phyloP scores from a whole-genome alignment of 352 stramenopile species.

The Thalassiosira pacifica region DNA sequence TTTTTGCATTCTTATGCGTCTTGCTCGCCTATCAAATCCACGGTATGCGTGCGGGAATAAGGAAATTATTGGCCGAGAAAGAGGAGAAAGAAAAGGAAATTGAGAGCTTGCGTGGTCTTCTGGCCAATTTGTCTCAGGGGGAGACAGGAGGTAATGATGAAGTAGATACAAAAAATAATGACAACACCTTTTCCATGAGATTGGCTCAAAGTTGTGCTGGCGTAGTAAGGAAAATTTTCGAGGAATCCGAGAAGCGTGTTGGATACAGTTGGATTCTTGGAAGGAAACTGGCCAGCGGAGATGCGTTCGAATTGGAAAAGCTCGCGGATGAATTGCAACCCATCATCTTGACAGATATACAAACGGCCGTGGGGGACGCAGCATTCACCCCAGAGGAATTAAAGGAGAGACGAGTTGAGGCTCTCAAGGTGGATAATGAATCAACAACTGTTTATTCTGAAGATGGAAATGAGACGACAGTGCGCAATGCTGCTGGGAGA shows the following conservation, averaged over 20 bases:
- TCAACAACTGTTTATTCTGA: neutral
- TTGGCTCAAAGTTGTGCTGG: conserved; percentile 47
- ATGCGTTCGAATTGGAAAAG: conserved; percentile 53
- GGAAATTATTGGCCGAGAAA: conserved; percentile 47
- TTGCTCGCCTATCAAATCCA: conserved; percentile 67
- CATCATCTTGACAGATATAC: conserved; percentile 44
- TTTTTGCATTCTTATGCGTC: conserved; percentile 65
- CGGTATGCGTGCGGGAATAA: conserved; percentile 44
- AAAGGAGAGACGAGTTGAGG: conserved; percentile 48
- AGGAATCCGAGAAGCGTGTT: conserved; percentile 44
- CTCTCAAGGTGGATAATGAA: conserved; percentile 29
- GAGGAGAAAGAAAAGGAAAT: conserved; percentile 49
- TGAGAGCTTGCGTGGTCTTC: conserved; percentile 29
- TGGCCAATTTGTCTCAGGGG: conserved; percentile 23
- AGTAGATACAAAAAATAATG: neutral
- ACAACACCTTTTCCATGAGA: conserved; percentile 32
- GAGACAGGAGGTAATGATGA: neutral
- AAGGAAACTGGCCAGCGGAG: conserved; percentile 48
- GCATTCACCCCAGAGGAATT: conserved; percentile 46
- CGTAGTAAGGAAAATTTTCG: conserved; percentile 39
- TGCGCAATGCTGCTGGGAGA: neutral
- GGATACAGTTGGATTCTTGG: conserved; percentile 63
- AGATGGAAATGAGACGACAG: neutral
- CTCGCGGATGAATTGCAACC: conserved; percentile 39
- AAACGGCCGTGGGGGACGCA: conserved; percentile 45